phyloP scores from a whole-genome alignment of 768 basidiomycete species.

The Boletus eberwhitei region DNA sequence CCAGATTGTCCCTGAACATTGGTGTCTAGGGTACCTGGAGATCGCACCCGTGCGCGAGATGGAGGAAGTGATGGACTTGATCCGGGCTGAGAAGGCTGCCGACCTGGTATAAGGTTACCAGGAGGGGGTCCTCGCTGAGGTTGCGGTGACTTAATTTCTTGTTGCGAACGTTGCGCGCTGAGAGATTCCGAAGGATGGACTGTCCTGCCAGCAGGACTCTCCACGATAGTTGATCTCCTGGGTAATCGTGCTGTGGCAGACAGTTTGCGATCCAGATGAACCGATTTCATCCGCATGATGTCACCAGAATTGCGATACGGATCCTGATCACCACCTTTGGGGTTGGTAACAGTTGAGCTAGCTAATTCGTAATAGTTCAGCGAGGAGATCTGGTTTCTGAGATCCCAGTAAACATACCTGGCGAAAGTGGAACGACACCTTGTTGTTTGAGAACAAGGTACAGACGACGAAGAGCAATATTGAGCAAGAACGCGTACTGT shows the following conservation, averaged over 20 bases:
- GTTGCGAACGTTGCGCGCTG: slow-evolving; percentile 45
- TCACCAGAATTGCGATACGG: slow-evolving; percentile 85
- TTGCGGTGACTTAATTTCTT: slow-evolving; percentile 38
- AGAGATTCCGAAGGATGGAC: slow-evolving; percentile 69
- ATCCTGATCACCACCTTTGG: slow-evolving; percentile 50
- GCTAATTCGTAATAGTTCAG: slow-evolving; percentile 19
- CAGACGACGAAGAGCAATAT: slow-evolving; percentile 89
- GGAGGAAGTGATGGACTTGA: slow-evolving; percentile 32
- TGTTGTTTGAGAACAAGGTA: slow-evolving; percentile 85
- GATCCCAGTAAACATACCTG: slow-evolving; percentile 45
- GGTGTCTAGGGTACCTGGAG: slow-evolving; percentile 37
- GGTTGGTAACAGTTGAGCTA: slow-evolving; percentile 31
- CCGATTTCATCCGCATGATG: slow-evolving; percentile 92
- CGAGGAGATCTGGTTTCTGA: slow-evolving; percentile 3
- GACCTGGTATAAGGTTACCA: slow-evolving; percentile 35
- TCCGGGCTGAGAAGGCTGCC: slow-evolving; percentile 34
- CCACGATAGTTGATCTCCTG: slow-evolving; percentile 92
- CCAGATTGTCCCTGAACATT: slow-evolving; percentile 42
- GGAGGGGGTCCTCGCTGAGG: slow-evolving; percentile 37
- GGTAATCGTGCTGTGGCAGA: slow-evolving; percentile 91
- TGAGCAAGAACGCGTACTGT: slow-evolving; percentile 95
- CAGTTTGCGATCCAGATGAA: slow-evolving; percentile 91
- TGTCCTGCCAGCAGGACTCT: slow-evolving; percentile 86
- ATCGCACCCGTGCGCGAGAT: slow-evolving; percentile 38
- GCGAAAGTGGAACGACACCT: slow-evolving; percentile 82